Conservation (phyloP, 2,329 filamentous ascomycete genomes). For the Fusarium papillatum region DNA sequence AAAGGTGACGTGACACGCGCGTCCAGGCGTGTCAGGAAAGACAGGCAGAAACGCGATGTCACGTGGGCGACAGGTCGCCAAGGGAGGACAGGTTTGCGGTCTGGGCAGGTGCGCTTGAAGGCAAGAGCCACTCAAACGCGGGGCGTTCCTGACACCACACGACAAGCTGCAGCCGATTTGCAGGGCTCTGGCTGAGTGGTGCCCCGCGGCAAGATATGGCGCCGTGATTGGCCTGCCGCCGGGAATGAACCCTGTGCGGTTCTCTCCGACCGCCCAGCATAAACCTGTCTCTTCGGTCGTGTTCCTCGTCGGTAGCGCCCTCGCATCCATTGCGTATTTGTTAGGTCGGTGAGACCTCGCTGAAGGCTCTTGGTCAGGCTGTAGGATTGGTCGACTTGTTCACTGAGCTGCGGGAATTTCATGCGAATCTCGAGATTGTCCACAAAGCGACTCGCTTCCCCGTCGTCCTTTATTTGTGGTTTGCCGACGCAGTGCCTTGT, state of each 20-base stretch:
- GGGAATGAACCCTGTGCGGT: constrained; percentile 40
- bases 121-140: constrained; percentile 48
- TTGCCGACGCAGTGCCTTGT: not conserved
- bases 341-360: not conserved
- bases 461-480: not conserved
- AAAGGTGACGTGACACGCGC: constrained; percentile 24
- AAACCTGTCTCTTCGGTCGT: constrained; percentile 29
- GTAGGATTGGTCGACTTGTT: not conserved
- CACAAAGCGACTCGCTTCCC: not conserved
- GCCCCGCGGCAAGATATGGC: constrained; percentile 45
- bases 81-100: not conserved
- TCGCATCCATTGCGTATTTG: not conserved
- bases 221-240: constrained; percentile 39
- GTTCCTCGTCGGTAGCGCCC: not conserved
- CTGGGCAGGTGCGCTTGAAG: constrained; percentile 14
- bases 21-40: constrained; percentile 20
- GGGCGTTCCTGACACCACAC: constrained; percentile 53
- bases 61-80: constrained; percentile 32
- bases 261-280: constrained; percentile 38
- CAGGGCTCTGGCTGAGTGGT: constrained; percentile 44
- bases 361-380: not conserved
- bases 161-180: constrained; percentile 50
- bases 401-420: not conserved
- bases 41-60: constrained; percentile 39
- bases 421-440: not conserved